Evolutionary conservation across 2,329 filamentous ascomycete genomes (phyloP).

Genomic region (Rutstroemia sp.): DNA sequence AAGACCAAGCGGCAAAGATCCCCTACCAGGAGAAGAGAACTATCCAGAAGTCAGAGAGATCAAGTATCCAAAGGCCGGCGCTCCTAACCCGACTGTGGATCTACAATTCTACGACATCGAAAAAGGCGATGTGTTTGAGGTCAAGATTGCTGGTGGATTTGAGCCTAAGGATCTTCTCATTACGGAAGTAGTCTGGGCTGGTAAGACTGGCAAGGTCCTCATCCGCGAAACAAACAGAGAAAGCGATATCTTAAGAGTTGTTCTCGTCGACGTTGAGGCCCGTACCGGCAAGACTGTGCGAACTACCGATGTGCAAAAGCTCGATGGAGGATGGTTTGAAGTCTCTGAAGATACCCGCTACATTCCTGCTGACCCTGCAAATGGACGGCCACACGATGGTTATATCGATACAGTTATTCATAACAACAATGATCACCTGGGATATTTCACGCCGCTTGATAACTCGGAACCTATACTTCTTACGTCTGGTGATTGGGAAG

Average conservation of each 20-base stretch:
- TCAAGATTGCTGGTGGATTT: slow-evolving; percentile 72
- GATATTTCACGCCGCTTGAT: slow-evolving; percentile 86
- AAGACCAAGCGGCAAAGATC: slow-evolving; percentile 66
- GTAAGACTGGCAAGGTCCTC: slow-evolving; percentile 63
- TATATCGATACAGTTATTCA: slow-evolving; percentile 90
- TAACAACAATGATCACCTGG: slow-evolving; percentile 82
- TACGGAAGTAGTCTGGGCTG: slow-evolving; percentile 88
- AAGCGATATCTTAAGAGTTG: slow-evolving; percentile 81
- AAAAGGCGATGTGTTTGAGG: slow-evolving; percentile 69
- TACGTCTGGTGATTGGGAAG: slow-evolving; percentile 87
- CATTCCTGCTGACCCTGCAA: slow-evolving; percentile 73
- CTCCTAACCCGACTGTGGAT: slow-evolving; percentile 85
- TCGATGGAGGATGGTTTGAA: slow-evolving; percentile 98
- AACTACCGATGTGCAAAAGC: slow-evolving; percentile 66
- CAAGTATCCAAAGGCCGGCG: slow-evolving; percentile 95
- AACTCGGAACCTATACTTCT: slow-evolving; percentile 75
- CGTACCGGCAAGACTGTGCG: slow-evolving; percentile 73
- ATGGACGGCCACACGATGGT: slow-evolving; percentile 72
- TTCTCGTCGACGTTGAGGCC: slow-evolving; percentile 70
- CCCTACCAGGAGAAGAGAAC: slow-evolving; percentile 65
- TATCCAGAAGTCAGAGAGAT: slow-evolving; percentile 88
- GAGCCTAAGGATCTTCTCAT: slow-evolving; percentile 77
- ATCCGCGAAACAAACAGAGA: slow-evolving; percentile 92
- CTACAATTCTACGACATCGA: slow-evolving; percentile 82
- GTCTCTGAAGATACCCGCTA: slow-evolving; percentile 80